Evolutionary conservation across 2,329 filamentous ascomycete genomes (phyloP), one percentile per base, ranked within the genome.

Genomic region (Didymella exigua): DNA sequence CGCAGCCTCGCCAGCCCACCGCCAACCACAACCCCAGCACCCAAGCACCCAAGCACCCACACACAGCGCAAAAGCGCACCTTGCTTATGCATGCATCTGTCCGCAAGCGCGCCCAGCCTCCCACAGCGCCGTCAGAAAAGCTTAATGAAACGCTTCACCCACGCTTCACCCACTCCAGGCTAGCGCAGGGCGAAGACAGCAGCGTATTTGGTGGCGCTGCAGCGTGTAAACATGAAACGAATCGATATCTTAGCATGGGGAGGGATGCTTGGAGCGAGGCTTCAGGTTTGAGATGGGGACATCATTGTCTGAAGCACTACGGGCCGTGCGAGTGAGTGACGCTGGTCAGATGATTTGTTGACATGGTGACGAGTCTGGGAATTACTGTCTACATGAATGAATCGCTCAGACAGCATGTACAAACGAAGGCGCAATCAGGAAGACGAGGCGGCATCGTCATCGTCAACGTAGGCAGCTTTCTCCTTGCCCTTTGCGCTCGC

Each of bases 401-500:
- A n/a, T n/a, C n/a, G n/a, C n/a, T n/a, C n/a, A n/a, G n/a, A n/a
- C n/a, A n/a, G n/a, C n/a, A n/a, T 34, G 31, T 34, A 14, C 31
- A 18, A 18, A 23, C 9, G 34, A 11, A 21, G 5, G 18, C 4
- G 13, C 16, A 11, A n/a, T 40, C 36, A 40, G 19, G 36, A 41
- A 27, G 24, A 27, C 21, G 21, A 16, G 11, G 18, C 21, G 16
- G 21, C 11, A 41, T 41, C 23, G 24, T 3, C n/a, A 19, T 41
- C n/a, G 1, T 26, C 24, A 9, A 23, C 18, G 10, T 21, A 38
- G 10, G 18, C 26, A 2, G 47, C 47, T 13, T n/a, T 66, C 42
- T 63, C 61, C 45, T 67, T 66, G 16, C 62, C 65, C 49, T 68
- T 66, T 10, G 42, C 53, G 38, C 47, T 59, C 18, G 2, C 29